A percentile compares a stretch with the other conserved stretches of the same genome.
phyloP scores from a whole-genome alignment of 2,329 filamentous ascomycete species.

The Colletotrichum euphorbiae region DNA sequence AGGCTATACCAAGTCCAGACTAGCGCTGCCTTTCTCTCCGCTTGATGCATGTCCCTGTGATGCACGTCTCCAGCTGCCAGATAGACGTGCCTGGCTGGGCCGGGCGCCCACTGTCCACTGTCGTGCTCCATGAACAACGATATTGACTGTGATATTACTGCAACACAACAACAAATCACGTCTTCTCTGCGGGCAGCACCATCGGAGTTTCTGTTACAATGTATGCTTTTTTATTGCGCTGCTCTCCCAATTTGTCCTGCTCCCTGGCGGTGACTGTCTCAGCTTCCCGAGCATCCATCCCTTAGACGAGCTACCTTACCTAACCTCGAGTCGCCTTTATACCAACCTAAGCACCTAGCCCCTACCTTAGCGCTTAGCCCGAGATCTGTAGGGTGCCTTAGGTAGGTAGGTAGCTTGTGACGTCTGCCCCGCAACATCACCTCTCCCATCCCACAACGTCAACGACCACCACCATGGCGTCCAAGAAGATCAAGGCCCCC shows the following conservation, averaged over 20 bases:
- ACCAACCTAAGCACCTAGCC: neutral
- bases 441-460: constrained; percentile 17
- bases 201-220: neutral
- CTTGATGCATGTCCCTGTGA: constrained; percentile 25
- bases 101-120: neutral
- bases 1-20: neutral
- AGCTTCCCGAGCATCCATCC: constrained; percentile 28
- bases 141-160: neutral
- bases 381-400: too few species aligned
- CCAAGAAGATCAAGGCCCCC: constrained; percentile 68
- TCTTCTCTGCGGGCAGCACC: constrained; percentile 1
- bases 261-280: constrained; percentile 27
- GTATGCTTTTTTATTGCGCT: neutral
- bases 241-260: constrained; percentile 12
- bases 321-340: too few species aligned
- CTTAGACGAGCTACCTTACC: neutral
- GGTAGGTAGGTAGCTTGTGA: constrained; percentile 22
- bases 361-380: too few species aligned
- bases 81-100: neutral
- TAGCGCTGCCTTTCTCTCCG: constrained; percentile 16
- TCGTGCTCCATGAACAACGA: neutral
- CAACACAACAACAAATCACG: neutral
- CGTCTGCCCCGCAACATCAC: constrained; percentile 32
- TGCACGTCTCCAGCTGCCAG: constrained; percentile 34
- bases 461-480: constrained; percentile 59